Evolutionary conservation across 371 early-diverging fungal species (phyloP), one percentile per base, ranked within the genome.

Genomic region (Lichtheimia hyalospora): DNA sequence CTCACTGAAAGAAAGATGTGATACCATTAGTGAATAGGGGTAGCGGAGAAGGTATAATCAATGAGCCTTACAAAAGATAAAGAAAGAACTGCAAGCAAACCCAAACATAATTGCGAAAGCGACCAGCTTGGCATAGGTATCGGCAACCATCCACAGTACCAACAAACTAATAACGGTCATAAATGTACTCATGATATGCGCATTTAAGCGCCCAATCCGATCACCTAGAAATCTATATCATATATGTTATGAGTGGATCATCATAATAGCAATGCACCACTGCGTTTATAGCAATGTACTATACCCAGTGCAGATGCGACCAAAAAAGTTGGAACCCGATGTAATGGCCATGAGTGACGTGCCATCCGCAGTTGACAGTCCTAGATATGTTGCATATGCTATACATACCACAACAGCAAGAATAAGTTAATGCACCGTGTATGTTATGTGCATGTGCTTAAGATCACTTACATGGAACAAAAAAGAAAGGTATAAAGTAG

Each of bases 61-160:
- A n/a, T 13, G 12, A 24, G 2, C 41, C 55, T 54, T 61, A 61
- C 61, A 14, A 16, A 70, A 39, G 14, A 68, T 64, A 54, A 72
- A 75, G 40, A 60, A 75, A 0, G 72, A 61, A 27, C 72, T 71
- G 48, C 73, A 68, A 6, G 69, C 68, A 15, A 75, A 51, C 16
- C 78, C 78, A 63, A 66, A 78, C 13, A 78, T 40, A 15, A 62
- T 57, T 16, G 66, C 39, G 44, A 76, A 81, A 0, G 64, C 72
- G 55, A 70, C 62, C n/a, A 81, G 43, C 1, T 49, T 57, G 10
- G 67, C 70, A 53, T 71, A 76, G 7, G 5, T 61, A 39, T 55
- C 57, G 4, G 81, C 67, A 63, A 81, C 8, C 34, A 40, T 53
- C 53, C 53, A 53, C 5, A 57, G 12, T 3, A 16, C 39, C 23